phyloP scores from a whole-genome alignment of 2,329 filamentous ascomycete species.

The Claviceps pazoutovae region DNA sequence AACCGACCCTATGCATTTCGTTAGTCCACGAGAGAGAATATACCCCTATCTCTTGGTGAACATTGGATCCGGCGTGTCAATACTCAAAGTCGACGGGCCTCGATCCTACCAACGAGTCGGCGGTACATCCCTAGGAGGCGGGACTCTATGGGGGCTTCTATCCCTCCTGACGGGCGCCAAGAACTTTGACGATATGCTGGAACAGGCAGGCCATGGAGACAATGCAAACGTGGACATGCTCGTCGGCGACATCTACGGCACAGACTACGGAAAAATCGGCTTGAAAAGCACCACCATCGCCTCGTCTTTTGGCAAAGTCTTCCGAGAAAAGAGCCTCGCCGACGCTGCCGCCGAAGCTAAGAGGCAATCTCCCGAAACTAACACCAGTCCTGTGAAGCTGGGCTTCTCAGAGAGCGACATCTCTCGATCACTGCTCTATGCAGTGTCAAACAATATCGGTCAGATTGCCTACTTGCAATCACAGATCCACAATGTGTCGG shows the following conservation, averaged over 20 bases:
- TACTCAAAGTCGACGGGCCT: conserved; percentile 91
- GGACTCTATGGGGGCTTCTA: conserved; percentile 93
- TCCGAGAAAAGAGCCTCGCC: conserved; percentile 77
- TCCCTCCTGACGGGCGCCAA: conserved; percentile 84
- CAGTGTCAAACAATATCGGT: conserved; percentile 94
- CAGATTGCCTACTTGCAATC: conserved; percentile 97
- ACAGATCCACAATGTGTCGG: conserved; percentile 77
- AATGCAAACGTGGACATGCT: conserved; percentile 92
- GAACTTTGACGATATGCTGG: conserved; percentile 96
- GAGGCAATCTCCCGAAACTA: conserved; percentile 38
- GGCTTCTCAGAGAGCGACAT: conserved; percentile 71
- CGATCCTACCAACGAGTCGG: conserved; percentile 80
- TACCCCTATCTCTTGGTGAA: conserved; percentile 97
- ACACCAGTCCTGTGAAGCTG: conserved; percentile 22
- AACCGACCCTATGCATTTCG: conserved; percentile 78
- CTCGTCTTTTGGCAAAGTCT: conserved; percentile 92
- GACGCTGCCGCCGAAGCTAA: conserved; percentile 66
- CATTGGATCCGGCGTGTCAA: conserved; percentile 91
- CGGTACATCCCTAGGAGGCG: conserved; percentile 85
- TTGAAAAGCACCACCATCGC: conserved; percentile 93
- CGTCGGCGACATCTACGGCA: conserved; percentile 94
- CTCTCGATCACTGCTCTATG: conserved; percentile 80
- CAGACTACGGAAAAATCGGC: conserved; percentile 90
- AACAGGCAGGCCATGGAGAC: conserved; percentile 79
- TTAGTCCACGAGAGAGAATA: conserved; percentile 60